A percentile compares a stretch with the other conserved stretches of the same genome.
Evolutionary conservation across 2,329 filamentous ascomycete genomes (phyloP).

Genomic region (Colletotrichum aenigma): DNA sequence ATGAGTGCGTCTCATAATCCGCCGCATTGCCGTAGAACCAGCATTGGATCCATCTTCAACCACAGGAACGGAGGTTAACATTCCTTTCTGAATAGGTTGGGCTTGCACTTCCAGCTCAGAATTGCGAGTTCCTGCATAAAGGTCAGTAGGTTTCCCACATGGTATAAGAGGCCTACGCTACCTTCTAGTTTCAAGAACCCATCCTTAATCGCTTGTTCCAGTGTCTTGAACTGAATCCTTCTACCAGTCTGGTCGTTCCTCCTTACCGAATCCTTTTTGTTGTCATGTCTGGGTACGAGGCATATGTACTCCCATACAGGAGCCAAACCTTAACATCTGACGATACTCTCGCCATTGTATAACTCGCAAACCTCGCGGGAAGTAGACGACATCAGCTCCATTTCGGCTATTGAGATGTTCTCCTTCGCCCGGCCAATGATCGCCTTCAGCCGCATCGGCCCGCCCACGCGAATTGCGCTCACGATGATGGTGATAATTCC

Average conservation of each 20-base stretch:
- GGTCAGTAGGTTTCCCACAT: background rate
- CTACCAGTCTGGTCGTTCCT: rapidly evolving
- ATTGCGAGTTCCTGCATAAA: background rate
- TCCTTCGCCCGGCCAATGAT: constrained; percentile 44
- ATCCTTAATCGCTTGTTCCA: background rate
- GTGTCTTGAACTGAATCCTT: background rate
- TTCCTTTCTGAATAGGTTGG: rapidly evolving
- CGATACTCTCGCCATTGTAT: constrained; percentile 24
- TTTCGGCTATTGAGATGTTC: constrained; percentile 33
- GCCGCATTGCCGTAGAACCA: background rate
- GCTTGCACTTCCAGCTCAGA: rapidly evolving
- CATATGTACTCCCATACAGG: background rate
- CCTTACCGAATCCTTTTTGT: rapidly evolving
- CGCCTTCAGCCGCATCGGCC: constrained; percentile 31
- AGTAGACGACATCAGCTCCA: constrained; percentile 45
- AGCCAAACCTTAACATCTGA: background rate
- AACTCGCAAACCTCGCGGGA: constrained; percentile 42
- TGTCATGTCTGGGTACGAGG: background rate
- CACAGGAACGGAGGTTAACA: background rate
- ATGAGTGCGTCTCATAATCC: background rate
- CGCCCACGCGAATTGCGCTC: constrained; percentile 35
- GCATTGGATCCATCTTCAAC: background rate
- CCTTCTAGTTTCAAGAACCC: background rate
- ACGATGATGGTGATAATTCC: constrained; percentile 44
- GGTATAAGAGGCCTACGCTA: background rate